Base-by-base conservation (phyloP, 768 basidiomycete genomes). In the Russula sp. region DNA sequence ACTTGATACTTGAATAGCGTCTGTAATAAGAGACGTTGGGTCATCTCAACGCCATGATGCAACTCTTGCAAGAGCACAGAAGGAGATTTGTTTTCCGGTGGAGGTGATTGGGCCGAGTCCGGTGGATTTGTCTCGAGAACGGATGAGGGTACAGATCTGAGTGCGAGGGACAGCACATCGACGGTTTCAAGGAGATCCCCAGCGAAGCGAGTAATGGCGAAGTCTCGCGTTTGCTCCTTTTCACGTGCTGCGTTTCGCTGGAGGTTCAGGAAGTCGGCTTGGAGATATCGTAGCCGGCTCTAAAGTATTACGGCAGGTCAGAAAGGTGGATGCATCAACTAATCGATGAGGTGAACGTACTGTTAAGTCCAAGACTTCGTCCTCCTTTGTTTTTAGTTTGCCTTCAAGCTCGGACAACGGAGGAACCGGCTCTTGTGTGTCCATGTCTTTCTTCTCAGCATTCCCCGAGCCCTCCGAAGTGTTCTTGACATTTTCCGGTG, bases 231-330 rank as follows among this genome's bases (percentile, higher is more conserved):
- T 75, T 94, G 92, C 72, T 90, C 87, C 79, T 90, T 93, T 78
- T 98, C 97, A 65, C 90, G 84, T 32, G 88, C 87, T 59, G 94
- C 83, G 71, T 94, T 93, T 61, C 94, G 90, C 73, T 95, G 94
- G 50, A 97, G 81, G 76, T 98, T 99, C 50, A 96, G 78, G 76
- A 94, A 94, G 78, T 99, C 97, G 70, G 97, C 97, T 73, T 94
- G 89, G 63, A 92, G 81, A 74, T 98, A 97, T 53, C 90, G 87
- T 70, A 97, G 81, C 67, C 94, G 91, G 73, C 87, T 82, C 96
- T 97, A 75, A 66, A 54, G 40, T 20, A 50, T 50, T 61, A 36
- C 16, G 56, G 57, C 69, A 7, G 52, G 68, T 63, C 62, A 67
- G 69, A 40, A 58, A 34, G 36, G 60, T 54, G 59, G 49, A 28